phyloP scores from a whole-genome alignment of 2,329 filamentous ascomycete species.

The Cercospora brassicicola region DNA sequence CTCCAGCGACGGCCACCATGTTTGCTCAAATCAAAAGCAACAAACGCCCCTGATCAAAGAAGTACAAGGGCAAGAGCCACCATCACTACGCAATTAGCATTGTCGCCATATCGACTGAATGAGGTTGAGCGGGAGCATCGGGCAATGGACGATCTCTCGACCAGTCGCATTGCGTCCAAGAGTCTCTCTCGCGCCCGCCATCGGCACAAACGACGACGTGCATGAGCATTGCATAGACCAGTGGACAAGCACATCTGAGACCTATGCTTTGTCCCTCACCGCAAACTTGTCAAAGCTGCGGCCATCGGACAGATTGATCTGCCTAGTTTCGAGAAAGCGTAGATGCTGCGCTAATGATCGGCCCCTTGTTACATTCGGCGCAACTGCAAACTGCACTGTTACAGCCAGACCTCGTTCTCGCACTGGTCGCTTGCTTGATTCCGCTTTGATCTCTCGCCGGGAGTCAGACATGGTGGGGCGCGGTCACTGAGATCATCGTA shows the following conservation, averaged over 20 bases:
- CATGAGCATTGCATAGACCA: conserved; percentile 20
- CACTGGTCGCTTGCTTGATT: conserved; percentile 18
- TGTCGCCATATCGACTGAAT: conserved; percentile 7
- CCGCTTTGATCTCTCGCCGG: conserved; percentile 22
- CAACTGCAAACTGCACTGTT: conserved; percentile 24
- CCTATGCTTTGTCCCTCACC: conserved; percentile 35
- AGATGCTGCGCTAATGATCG: conserved; percentile 12
- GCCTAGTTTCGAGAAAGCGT: conserved; percentile 17
- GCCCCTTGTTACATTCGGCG: conserved; percentile 22
- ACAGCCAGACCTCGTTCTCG: conserved; percentile 10
- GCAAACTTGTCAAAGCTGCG: conserved; percentile 27
- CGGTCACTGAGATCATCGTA: conserved; percentile 18
- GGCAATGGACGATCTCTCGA: neutral
- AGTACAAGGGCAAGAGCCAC: neutral
- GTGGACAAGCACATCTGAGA: conserved; percentile 26
- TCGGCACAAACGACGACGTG: conserved; percentile 24
- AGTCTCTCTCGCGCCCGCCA: conserved; percentile 8
- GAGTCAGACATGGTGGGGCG: conserved; percentile 31
- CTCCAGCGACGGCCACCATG: neutral
- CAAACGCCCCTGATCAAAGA: neutral
- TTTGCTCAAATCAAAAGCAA: conserved; percentile 10
- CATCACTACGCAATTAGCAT: neutral
- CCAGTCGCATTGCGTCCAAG: neutral
- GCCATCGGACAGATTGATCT: conserved; percentile 12
- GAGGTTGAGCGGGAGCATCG: neutral